Base-by-base conservation (phyloP, 441 rosid genomes). In the Erodium chrysanthum region DNA sequence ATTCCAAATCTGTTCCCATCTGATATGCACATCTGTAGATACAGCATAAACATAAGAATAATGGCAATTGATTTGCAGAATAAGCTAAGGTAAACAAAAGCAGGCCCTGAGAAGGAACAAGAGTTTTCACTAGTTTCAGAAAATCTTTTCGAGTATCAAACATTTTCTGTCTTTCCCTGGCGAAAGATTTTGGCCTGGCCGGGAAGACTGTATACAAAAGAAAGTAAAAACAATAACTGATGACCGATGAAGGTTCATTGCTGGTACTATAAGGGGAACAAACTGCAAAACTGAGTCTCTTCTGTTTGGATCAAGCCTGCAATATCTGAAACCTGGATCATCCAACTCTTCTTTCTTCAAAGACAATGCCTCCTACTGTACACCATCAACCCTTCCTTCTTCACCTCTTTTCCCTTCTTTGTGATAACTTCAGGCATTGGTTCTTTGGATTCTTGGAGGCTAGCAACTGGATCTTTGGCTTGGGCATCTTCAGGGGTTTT, bases 351-450 rank as follows among this genome's bases (percentile, higher is more conserved):
- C 33, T 63, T 68, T 17, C 48, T 40, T 70, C 75, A 66, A 61
- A 18, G 29, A 15, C 7, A 61, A 15, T 64, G 59, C 68, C 75
- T 78, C 66, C 86, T 75, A 18, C 68, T 42, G 31, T 84, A 83
- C 59, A 85, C 84, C 14, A 75, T 2, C 46, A 74, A 15, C 22
- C 23, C 44, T 7, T 62, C 74, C 68, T 61, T 69, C 62, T 48
- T 70, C 6, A 21, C 66, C 27, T 74, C 78, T 37, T 37, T 33
- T 33, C 40, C 40, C 60, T 73, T 73, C 27, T 20, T 54, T 52
- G 48, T 67, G 66, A 48, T 73, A 68, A 23, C 67, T 14, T 12
- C 70, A 48, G 66, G 63, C 68, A 70, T 71, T 59, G 8, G n/a
- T n/a, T n/a, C 77, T 52, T 9, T 23, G 2, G 68, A 23, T 23